Percentiles rank a stretch among this genome's conserved stretches.
Evolutionary conservation across 139 green algal genomes (phyloP).

Genomic region (Volvox africanus): DNA sequence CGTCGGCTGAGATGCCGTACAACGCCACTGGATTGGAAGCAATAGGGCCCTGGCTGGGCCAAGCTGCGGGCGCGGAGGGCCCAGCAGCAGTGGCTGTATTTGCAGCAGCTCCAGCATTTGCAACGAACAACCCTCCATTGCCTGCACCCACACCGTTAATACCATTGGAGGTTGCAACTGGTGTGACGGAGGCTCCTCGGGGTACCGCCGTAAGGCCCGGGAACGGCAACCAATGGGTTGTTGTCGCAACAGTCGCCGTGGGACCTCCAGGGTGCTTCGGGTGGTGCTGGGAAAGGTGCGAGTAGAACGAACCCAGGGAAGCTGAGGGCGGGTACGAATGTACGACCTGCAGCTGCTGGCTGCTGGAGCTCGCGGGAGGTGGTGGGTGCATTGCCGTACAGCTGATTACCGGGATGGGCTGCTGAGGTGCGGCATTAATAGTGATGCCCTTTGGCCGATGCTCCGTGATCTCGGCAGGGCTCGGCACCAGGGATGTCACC

Average conservation of each 20-base stretch:
- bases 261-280: neutral
- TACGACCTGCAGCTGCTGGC: neutral
- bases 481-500: neutral
- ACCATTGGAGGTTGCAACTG: neutral
- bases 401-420: neutral
- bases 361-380: neutral
- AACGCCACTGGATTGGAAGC: neutral
- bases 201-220: neutral
- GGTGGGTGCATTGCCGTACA: neutral
- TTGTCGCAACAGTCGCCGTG: neutral
- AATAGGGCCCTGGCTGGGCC: too few species aligned
- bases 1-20: slow-evolving; percentile 4
- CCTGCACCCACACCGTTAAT: neutral
- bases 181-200: neutral
- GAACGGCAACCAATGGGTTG: neutral
- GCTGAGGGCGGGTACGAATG: neutral
- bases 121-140: neutral
- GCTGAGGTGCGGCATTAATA: neutral
- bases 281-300: neutral
- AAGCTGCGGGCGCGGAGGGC: neutral
- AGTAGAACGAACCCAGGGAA: neutral
- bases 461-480: neutral
- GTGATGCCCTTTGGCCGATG: neutral
- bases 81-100: neutral
- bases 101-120: neutral